Evolutionary conservation across 23 red algal genomes (phyloP).

Genomic region (Gracilaria gracilis): DNA sequence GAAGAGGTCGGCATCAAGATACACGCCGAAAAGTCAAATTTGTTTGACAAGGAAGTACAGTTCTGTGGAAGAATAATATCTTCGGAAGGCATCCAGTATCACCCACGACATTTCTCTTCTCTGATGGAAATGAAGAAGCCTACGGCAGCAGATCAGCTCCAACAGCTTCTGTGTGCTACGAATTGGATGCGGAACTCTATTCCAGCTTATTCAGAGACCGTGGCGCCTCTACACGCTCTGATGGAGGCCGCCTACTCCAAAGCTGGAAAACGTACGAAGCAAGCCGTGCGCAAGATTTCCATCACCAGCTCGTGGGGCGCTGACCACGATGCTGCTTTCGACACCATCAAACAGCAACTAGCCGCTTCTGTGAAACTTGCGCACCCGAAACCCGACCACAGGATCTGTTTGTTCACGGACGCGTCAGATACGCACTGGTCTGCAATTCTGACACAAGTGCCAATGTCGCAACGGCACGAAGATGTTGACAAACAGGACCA

Average conservation of each 20-base stretch:
- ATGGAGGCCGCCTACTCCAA: background rate
- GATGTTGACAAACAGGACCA: constrained; percentile 13
- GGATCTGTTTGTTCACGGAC: constrained; percentile 44
- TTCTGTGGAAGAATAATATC: constrained; percentile 37
- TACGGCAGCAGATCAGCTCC: background rate
- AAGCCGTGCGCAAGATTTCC: background rate
- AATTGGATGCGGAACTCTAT: constrained; percentile 51
- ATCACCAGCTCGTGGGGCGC: constrained; percentile 4
- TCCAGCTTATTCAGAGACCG: background rate
- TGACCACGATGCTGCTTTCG: constrained; percentile 17
- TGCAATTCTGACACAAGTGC: constrained; percentile 38
- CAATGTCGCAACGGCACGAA: background rate
- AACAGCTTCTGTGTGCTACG: constrained; percentile 43
- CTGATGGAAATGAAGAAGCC: constrained; percentile 27
- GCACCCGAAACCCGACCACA: background rate
- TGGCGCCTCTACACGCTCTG: constrained; percentile 29
- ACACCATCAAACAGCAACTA: constrained; percentile 20
- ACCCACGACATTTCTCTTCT: constrained; percentile 37
- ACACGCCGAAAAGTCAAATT: constrained; percentile 13
- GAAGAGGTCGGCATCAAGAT: constrained; percentile 15
- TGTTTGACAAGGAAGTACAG: constrained; percentile 14
- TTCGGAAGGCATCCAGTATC: constrained; percentile 6
- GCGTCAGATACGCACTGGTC: constrained; percentile 41
- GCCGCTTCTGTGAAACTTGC: constrained; percentile 1
- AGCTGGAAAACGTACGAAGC: constrained; percentile 34